These are phyloP conservation scores for Arctium minus DNA, from an alignment of 129 eudicot genomes.

Conservation along the genomic window DNA sequence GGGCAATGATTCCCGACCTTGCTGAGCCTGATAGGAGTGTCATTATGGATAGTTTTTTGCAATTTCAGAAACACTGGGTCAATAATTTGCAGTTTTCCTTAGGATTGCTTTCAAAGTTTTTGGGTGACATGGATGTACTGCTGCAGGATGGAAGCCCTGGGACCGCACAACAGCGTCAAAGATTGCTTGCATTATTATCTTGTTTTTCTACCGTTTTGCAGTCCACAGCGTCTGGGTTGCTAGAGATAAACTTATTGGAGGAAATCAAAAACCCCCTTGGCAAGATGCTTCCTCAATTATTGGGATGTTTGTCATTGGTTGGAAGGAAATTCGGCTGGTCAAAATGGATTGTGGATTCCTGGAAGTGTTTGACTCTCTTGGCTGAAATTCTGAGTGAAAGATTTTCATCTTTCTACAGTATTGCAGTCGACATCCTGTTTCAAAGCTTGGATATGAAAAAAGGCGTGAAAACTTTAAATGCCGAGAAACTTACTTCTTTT, in stretches of 20 bases:
- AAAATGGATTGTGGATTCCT: conserved; percentile 88
- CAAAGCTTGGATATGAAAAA: conserved; percentile 65
- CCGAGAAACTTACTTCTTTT: conserved; percentile 57
- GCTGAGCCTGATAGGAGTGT: conserved; percentile 79
- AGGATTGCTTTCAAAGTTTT: conserved; percentile 86
- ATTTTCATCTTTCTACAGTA: conserved; percentile 74
- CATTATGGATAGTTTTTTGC: conserved; percentile 93
- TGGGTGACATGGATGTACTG: conserved; percentile 95
- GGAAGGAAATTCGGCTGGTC: conserved; percentile 96
- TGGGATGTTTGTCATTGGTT: conserved; percentile 73
- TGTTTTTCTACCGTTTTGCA: conserved; percentile 92
- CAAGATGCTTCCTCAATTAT: conserved; percentile 76
- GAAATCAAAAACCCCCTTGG: conserved; percentile 78
- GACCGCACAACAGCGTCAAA: conserved; percentile 81
- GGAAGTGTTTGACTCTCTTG: conserved; percentile 98
- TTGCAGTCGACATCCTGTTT: conserved; percentile 75
- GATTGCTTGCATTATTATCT: conserved; percentile 79
- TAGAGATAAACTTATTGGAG: conserved; percentile 83
- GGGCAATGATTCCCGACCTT: conserved; percentile 97
- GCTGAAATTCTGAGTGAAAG: conserved; percentile 91
- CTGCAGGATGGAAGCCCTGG: conserved; percentile 89
- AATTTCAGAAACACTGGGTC: conserved; percentile 99
- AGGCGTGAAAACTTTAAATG: conserved; percentile 19
- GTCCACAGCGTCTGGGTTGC: conserved; percentile 91
- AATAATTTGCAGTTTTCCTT: conserved; percentile 85